Evolutionary conservation across 345 rosid genomes (phyloP), one percentile per base, ranked within the genome.

Genomic region (Pseudoturritis turrita): DNA sequence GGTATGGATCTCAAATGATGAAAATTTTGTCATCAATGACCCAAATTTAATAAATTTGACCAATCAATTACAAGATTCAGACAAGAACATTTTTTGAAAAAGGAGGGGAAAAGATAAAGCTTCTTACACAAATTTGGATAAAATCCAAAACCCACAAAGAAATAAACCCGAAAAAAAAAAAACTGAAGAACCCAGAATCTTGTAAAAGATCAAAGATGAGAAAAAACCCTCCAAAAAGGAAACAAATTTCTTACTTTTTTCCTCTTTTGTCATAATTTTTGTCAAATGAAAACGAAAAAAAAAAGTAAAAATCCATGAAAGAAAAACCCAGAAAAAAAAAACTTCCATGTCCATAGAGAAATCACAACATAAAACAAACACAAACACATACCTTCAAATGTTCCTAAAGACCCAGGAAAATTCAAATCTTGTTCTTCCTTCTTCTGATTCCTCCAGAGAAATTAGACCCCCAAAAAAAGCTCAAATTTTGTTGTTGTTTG

Each of bases 321-420:
- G 5, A 8, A 46, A 47, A 73, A 46, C 47, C 41, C 55, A 74
- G 62, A 74, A 61, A 39, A 28, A 28, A 31, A 7, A 7, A 6
- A 7, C 19, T 35, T 10, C 1, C 4, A 55, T 2, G 14, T 37
- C 37, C 18, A 17, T 3, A 52, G 21, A 49, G 46, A 50, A 51
- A 29, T 51, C 15, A 33, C 22, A 64, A 64, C 58, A 58, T 3
- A 58, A 57, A 41, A 4, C 26, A 33, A 33, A 29, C 33, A 5
- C 37, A 9, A 33, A 62, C 18, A 0, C 75, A 26, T 70, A 76
- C 79, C 75, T 75, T 76, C 62, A 55, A 54, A 69, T 54, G 44
- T 52, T 4, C 13, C 12, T 61, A 13, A 66, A 66, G 39, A 15
- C n/a, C 25, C 55, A 45, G 18, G 26, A 68, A 52, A 6, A 17